Base-by-base conservation (phyloP, 108 stramenopile species). In the Pseudonitzschia multiseries region DNA sequence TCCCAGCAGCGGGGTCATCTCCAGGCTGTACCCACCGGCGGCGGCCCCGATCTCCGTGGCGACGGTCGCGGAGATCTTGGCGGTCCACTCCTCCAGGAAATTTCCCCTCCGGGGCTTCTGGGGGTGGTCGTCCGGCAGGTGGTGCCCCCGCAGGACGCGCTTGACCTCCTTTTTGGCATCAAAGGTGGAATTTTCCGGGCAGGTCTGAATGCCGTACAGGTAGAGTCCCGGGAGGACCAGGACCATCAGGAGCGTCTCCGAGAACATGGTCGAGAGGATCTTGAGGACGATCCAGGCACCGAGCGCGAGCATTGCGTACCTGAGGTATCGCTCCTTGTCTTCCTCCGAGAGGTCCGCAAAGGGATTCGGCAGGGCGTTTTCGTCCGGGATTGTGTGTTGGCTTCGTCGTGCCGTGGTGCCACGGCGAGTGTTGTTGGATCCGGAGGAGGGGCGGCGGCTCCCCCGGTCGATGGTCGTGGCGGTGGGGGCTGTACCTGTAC, bases 91-190 rank as follows among this genome's bases (percentile, higher is more conserved):
- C 48, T 78, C 81, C 18, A 89, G 57, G 13, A 81, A 87, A 32
- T 82, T 86, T 3, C 57, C 57, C 29, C 29, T 59, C 73, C 78
- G 84, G 44, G 93, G 90, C 60, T 89, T 84, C 29, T 75, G 36
- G n/a, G 83, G 87, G 44, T 86, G 73, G 24, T 81, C 77, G 26
- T 87, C 88, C 20, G 93, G 89, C 18, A 91, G 76, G 57, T 91
- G 90, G 26, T 84, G 73, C 1, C 93, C 92, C 42, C 93, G 73
- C 69, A 93, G 68, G 28, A 91, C 90, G 4, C 93, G 76, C 63
- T 93, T 93, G 28, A 93, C 61, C 71, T 93, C 87, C 57, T 81
- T 79, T 63, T 90, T 90, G 50, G 88, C 76, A 78, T 93, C 88
- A 73, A 93, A 93, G 2, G 87, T 76, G 10, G 73, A 65, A 8